Conservation (phyloP, 371 early-diverging fungal genomes). For the Zychaea mexicana region DNA sequence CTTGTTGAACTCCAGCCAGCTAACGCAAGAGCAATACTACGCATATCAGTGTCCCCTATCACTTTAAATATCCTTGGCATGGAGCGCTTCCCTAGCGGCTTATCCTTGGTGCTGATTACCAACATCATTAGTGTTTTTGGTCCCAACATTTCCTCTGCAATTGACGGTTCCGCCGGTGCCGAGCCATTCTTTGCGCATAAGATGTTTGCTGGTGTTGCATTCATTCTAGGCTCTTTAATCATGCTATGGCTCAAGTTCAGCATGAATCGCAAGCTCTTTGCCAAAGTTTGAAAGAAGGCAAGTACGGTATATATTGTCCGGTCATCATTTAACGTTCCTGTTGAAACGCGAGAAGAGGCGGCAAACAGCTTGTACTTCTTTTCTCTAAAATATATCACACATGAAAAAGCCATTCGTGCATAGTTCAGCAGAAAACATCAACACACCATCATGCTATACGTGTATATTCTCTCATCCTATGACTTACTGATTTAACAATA, state of each 20-base stretch:
- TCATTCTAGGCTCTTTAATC: constrained; percentile 29
- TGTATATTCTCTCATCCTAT: no score
- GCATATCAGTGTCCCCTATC: constrained; percentile 33
- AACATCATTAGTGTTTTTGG: constrained; percentile 36
- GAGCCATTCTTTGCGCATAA: constrained; percentile 34
- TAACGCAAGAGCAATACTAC: no score
- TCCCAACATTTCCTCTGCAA: constrained; percentile 36
- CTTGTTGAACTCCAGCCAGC: background rate
- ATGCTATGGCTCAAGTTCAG: constrained; percentile 27
- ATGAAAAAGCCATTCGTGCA: no score
- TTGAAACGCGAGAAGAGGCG: no score
- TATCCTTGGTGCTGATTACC: constrained; percentile 29
- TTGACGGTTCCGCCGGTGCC: constrained; percentile 22
- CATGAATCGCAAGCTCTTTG: constrained; percentile 20
- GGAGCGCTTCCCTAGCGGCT: constrained; percentile 35
- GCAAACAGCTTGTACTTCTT: no score
- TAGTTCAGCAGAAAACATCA: no score
- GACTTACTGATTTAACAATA: no score
- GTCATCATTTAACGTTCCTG: no score
- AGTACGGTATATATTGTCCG: no score
- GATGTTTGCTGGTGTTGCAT: constrained; percentile 37
- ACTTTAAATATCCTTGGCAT: constrained; percentile 30
- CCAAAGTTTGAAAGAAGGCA: constrained; percentile 9
- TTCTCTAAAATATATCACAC: no score
- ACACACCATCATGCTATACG: no score